Evolutionary conservation across 1,284 basidiomycete species (phyloP).

Genomic region (Coriolopsis trogii): DNA sequence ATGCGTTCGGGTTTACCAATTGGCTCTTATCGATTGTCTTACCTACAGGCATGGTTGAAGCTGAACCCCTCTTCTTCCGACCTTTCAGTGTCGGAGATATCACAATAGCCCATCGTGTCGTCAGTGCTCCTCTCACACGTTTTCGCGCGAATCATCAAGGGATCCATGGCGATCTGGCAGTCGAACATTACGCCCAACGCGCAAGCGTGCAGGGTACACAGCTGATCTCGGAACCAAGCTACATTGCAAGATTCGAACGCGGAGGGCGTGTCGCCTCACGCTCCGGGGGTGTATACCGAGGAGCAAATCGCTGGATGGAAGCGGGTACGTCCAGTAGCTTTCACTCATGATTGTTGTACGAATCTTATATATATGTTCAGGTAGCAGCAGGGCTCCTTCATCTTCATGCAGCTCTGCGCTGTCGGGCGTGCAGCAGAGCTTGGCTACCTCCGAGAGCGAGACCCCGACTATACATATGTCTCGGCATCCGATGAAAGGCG

Average conservation of each 20-base stretch:
- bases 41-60: neutral
- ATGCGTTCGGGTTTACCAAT: neutral
- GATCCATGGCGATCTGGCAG: neutral
- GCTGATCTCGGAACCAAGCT: neutral
- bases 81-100: neutral
- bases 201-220: neutral
- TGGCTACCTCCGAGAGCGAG: conserved; percentile 29
- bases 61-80: neutral
- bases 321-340: neutral
- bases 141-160: neutral
- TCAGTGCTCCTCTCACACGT: neutral
- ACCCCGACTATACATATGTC: conserved; percentile 28
- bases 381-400: neutral
- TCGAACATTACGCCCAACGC: neutral
- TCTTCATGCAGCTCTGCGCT: neutral
- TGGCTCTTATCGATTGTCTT: neutral
- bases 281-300: neutral
- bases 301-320: neutral
- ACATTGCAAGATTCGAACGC: neutral
- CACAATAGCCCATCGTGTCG: neutral
- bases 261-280: neutral
- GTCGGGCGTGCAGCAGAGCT: conserved; percentile 27
- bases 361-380: neutral
- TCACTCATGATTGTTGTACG: neutral
- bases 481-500: conserved; percentile 33